A percentile compares a stretch with the other conserved stretches of the same genome.
phyloP scores from a whole-genome alignment of 83 land plant genomes.

The Picea abies region DNA sequence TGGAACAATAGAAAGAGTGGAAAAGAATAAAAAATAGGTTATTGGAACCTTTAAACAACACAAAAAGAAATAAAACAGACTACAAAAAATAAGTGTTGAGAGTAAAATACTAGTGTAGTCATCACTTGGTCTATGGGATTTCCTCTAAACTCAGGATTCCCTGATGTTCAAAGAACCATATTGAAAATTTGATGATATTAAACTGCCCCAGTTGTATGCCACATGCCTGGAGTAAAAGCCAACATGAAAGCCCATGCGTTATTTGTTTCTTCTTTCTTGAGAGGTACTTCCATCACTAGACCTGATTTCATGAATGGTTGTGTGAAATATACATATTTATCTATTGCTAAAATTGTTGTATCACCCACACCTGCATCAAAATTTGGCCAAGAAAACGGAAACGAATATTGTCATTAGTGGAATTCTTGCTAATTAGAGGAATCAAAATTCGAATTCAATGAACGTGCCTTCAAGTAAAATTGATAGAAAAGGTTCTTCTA shows the following conservation, averaged over 20 bases:
- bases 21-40: too few species aligned
- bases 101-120: background rate
- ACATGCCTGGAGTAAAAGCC: background rate
- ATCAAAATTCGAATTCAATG: background rate
- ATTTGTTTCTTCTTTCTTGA: background rate
- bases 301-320: conserved; percentile 11
- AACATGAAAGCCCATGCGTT: background rate
- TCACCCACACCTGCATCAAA: conserved; percentile 22
- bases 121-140: background rate
- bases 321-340: conserved; percentile 17
- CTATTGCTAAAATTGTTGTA: background rate
- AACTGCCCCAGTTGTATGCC: background rate
- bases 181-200: background rate
- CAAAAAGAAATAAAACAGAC: too few species aligned
- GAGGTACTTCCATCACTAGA: conserved; percentile 10
- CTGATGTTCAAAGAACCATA: background rate
- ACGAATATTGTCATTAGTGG: too few species aligned
- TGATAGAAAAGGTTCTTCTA: conserved; percentile 16
- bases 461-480: conserved; percentile 9
- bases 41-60: too few species aligned
- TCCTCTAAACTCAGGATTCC: background rate
- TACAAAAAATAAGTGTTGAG: background rate
- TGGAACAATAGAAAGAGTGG: too few species aligned
- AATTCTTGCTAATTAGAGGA: background rate
- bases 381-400: background rate